A percentile compares a stretch with the other conserved stretches of the same genome.
These are phyloP conservation scores for Apiospora koreana DNA, from an alignment of 2,329 filamentous ascomycete genomes.

Conservation along the genomic window DNA sequence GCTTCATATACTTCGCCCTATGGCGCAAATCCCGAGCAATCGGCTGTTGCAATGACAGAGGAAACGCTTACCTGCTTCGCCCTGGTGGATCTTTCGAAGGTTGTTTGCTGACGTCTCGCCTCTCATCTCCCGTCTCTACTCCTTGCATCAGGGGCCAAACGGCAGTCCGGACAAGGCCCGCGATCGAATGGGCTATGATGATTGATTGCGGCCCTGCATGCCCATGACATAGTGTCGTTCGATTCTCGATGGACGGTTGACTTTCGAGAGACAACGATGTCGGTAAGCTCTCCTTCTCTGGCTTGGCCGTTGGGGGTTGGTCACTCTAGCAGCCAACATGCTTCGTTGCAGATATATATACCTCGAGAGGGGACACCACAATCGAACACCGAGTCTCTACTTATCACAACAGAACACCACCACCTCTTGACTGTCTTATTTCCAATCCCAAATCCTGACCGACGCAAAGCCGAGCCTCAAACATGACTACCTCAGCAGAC, in stretches of 20 bases:
- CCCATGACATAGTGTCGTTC: background rate
- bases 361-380: background rate
- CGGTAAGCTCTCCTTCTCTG: background rate
- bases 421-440: background rate
- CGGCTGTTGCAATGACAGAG: background rate
- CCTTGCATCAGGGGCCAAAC: background rate
- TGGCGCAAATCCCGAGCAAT: background rate
- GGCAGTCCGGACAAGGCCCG: background rate
- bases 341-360: background rate
- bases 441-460: background rate
- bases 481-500: slow-evolving; percentile 33
- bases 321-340: background rate
- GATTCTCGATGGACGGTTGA: background rate
- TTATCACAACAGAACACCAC: background rate
- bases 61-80: background rate
- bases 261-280: background rate
- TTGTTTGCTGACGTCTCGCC: background rate
- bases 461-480: background rate
- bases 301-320: background rate
- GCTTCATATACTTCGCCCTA: background rate
- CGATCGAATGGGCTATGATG: background rate
- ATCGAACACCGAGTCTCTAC: background rate
- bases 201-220: background rate
- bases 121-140: background rate
- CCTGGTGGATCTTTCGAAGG: background rate